Percentiles rank a stretch among this genome's conserved stretches.
Evolutionary conservation across 257 asterid genomes (phyloP).

Genomic region (Solanum medicagineum): DNA sequence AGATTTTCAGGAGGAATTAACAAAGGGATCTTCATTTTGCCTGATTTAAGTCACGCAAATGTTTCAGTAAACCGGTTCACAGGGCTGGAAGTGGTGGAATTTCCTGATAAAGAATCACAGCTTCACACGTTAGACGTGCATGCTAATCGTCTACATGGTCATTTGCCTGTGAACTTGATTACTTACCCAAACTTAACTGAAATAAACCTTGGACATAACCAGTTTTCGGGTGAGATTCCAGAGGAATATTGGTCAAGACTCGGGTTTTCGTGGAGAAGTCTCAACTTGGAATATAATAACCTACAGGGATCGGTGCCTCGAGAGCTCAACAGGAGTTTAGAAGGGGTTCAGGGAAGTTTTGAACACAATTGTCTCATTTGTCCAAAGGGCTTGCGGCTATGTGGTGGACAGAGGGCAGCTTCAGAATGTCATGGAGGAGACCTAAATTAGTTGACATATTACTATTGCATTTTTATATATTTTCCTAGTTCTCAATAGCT

Average conservation of each 20-base stretch:
- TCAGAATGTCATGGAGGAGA: constrained; percentile 17
- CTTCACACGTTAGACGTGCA: constrained; percentile 18
- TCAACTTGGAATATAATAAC: constrained; percentile 25
- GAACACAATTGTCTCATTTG: constrained; percentile 37
- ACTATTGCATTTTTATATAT: not conserved
- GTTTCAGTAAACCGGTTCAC: constrained; percentile 25
- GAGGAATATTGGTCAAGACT: constrained; percentile 12
- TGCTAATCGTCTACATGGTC: constrained; percentile 21
- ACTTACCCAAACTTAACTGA: constrained; percentile 17
- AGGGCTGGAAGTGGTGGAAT: constrained; percentile 3
- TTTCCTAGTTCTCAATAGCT: not conserved
- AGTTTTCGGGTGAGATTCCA: constrained; percentile 28
- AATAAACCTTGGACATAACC: constrained; percentile 31
- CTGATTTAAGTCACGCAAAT: constrained; percentile 9
- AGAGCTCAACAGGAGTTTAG: not conserved
- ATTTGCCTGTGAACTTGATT: constrained; percentile 20
- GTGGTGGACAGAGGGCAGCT: constrained; percentile 33
- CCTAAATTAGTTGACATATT: not conserved
- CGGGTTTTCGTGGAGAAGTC: constrained; percentile 15
- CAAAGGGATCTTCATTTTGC: constrained; percentile 16
- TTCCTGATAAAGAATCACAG: constrained; percentile 3
- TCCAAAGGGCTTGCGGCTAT: constrained; percentile 4
- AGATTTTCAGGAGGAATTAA: constrained; percentile 23
- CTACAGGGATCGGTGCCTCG: constrained; percentile 30
- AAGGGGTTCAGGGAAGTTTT: constrained; percentile 19